Evolutionary conservation across 768 basidiomycete species (phyloP), one percentile per base, ranked within the genome.

Genomic region (Suillus decipiens): DNA sequence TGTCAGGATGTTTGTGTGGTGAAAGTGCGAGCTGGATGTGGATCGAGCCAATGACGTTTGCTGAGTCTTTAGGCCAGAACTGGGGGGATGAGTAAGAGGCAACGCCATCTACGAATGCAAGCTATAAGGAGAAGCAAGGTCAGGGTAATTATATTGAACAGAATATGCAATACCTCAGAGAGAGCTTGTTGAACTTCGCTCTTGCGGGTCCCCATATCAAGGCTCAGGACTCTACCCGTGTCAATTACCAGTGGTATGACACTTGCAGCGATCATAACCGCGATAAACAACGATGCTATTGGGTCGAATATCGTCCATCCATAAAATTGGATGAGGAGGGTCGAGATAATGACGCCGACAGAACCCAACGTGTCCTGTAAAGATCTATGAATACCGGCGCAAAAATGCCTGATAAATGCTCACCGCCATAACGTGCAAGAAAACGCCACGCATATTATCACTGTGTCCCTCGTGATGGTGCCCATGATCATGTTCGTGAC

Each of bases 221-320:
- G 78, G 62, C 89, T 87, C 48, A 99, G 83, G 11, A 99, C 86
- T 68, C 86, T 89, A 2, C 93, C 97, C 0, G 93, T 93, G 74
- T 99, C 97, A 66, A 96, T 84, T 24, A 99, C 95, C 45, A 99
- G 87, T 12, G 97, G 97, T 28, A 96, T 82, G 22, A 99, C 97
- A 72, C 95, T 96, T 6, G 93, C 96, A 24, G 94, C 93, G 69
- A 99, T 99, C 67, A 99, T 79, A 10, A 93, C 77, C 6, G 97
- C 97, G 67, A 99, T 99, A 76, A 99, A 96, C 34, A 99, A 79
- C 10, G 94, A 96, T 0, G 97, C 97, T 64, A 99, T 95, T 1
- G 97, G 97, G 76, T 99, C 97, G 73, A 98, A 99, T 22, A 95
- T 95, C 14, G 96, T 98, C 95, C 96, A 99, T 28, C 97, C 96